Conservation (phyloP, 169 alveolate genomes). For the Eimeria maxima region DNA sequence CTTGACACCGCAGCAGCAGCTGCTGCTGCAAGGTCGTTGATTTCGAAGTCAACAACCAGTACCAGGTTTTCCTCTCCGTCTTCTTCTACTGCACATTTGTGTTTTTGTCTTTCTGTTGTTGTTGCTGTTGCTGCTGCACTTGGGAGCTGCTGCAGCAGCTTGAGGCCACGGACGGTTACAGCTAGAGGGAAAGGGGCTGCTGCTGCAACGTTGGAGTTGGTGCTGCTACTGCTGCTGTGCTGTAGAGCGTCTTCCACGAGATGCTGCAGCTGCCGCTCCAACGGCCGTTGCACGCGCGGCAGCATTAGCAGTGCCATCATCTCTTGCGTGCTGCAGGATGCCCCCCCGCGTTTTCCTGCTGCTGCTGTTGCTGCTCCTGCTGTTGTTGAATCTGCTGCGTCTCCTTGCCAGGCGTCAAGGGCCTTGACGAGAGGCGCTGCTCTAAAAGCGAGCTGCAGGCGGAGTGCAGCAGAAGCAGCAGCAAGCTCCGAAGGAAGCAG, state of each 20-base stretch:
- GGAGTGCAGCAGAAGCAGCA: slow-evolving; percentile 10
- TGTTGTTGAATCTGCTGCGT: neutral
- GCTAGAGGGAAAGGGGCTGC: neutral
- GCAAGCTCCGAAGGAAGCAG: neutral
- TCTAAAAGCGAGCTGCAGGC: slow-evolving; percentile 14
- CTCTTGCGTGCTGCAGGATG: neutral
- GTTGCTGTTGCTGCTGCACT: neutral
- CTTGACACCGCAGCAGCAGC: slow-evolving; percentile 1
- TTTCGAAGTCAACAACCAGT: neutral
- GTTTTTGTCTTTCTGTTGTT: neutral
- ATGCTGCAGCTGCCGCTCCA: neutral
- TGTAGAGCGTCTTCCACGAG: neutral
- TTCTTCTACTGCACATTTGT: neutral
- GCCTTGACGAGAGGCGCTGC: slow-evolving; percentile 11
- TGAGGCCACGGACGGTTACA: slow-evolving; percentile 20
- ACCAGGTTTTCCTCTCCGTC: neutral
- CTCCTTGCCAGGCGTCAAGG: slow-evolving; percentile 36
- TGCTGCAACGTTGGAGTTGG: too few species aligned
- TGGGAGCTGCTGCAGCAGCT: neutral
- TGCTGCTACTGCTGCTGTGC: neutral
- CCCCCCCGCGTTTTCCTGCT: neutral
- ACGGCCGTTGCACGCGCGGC: neutral
- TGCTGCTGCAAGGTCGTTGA: slow-evolving; percentile 4
- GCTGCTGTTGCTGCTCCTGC: neutral
- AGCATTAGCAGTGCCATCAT: neutral